A percentile compares a stretch with the other conserved stretches of the same genome.
Evolutionary conservation across 805 yeast species (phyloP).

Genomic region (Kodamaea kaohsiungensis): DNA sequence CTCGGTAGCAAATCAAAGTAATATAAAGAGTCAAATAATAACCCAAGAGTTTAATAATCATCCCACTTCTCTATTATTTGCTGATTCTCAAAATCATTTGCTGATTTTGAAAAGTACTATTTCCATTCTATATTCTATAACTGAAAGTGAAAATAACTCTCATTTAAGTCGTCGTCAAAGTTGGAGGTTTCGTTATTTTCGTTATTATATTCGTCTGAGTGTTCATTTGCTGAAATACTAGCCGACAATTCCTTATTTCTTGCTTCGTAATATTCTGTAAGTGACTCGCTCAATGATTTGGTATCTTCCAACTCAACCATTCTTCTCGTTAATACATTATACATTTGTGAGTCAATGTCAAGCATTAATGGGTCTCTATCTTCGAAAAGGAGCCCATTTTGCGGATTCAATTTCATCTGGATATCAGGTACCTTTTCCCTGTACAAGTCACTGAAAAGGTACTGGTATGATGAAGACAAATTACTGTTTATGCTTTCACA

Average conservation of each 20-base stretch:
- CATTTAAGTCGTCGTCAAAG: slow-evolving; percentile 11
- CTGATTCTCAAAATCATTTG: too few species aligned
- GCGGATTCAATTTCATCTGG: slow-evolving; percentile 2
- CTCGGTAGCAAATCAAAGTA: too few species aligned
- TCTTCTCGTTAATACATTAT: not conserved
- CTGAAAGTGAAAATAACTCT: slow-evolving; percentile 2
- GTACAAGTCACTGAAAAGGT: slow-evolving; percentile 4
- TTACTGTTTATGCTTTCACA: not conserved
- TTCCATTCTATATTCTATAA: not conserved
- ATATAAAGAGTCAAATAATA: too few species aligned
- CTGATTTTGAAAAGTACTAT: too few species aligned
- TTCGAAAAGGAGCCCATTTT: slow-evolving; percentile 6
- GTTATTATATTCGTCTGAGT: not conserved
- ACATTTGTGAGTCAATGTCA: slow-evolving; percentile 4
- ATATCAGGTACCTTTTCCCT: not conserved
- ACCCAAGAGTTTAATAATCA: too few species aligned
- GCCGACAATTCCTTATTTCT: slow-evolving; percentile 4
- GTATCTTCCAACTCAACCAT: slow-evolving; percentile 1
- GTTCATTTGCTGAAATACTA: not conserved
- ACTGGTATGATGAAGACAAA: slow-evolving; percentile 4
- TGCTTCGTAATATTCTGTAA: slow-evolving; percentile 1
- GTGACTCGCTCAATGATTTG: slow-evolving; percentile 1
- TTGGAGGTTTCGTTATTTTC: slow-evolving; percentile 4
- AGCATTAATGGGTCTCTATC: slow-evolving; percentile 9
- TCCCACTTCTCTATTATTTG: too few species aligned